A percentile compares a stretch with the other conserved stretches of the same genome.
Conservation (phyloP, 495 filamentous ascomycete species). For the Corynascus novoguineensis region DNA sequence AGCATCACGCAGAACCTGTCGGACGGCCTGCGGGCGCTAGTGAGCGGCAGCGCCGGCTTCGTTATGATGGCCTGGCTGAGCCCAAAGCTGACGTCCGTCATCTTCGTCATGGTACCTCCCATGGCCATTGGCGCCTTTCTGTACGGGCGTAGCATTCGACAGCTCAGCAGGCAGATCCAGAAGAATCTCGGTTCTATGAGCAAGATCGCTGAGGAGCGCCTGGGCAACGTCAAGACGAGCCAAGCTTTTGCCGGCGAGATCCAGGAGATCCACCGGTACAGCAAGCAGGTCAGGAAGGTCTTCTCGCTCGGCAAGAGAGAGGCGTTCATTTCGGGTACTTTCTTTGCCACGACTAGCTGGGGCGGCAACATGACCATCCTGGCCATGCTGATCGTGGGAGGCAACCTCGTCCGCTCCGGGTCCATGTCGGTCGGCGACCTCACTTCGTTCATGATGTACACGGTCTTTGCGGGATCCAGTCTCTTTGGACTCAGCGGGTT, state of each 20-base stretch:
- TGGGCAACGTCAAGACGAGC: conserved; percentile 92
- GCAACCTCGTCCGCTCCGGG: conserved; percentile 79
- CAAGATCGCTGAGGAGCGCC: conserved; percentile 92
- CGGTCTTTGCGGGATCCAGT: conserved; percentile 83
- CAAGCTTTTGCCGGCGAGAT: conserved; percentile 94
- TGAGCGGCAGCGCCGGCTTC: conserved; percentile 84
- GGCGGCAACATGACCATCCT: conserved; percentile 94
- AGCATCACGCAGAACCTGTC: conserved; percentile 97
- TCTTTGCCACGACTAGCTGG: conserved; percentile 84
- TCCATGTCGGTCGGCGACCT: conserved; percentile 85
- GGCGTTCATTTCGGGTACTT: conserved; percentile 80
- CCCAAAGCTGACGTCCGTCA: conserved; percentile 79
- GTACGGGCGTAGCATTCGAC: conserved; percentile 81
- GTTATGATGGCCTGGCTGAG: conserved; percentile 89
- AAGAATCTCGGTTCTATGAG: conserved; percentile 84
- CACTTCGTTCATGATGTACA: conserved; percentile 98
- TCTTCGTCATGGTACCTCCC: conserved; percentile 82
- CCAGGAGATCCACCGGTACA: conserved; percentile 84
- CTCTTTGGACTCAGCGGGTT: conserved; percentile 92
- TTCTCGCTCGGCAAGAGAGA: conserved; percentile 82
- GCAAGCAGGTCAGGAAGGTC: conserved; percentile 82
- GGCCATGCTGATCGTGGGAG: conserved; percentile 84
- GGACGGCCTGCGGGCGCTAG: conserved; percentile 80
- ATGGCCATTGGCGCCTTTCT: conserved; percentile 87
- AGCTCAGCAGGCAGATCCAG: conserved; percentile 84